Evolutionary conservation across 805 yeast genomes (phyloP).

Genomic region (Candida namnaoensis): DNA sequence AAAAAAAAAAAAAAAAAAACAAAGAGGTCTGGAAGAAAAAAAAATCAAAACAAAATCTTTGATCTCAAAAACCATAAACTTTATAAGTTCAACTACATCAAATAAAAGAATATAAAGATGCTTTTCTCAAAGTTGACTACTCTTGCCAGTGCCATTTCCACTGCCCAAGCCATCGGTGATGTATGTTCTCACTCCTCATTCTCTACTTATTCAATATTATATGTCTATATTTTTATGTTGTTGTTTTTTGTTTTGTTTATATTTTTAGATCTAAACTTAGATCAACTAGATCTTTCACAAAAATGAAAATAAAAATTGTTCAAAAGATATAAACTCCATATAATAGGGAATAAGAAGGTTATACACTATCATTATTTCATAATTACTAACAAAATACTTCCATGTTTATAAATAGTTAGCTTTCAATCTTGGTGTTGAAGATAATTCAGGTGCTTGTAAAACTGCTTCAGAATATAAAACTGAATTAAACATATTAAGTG

Average conservation of each 20-base stretch:
- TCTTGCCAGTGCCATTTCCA: constrained; percentile 38
- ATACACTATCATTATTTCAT: no score
- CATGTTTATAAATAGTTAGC: constrained; percentile 37
- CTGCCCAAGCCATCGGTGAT: constrained; percentile 52
- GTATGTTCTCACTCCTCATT: constrained; percentile 15
- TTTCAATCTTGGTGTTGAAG: constrained; percentile 80
- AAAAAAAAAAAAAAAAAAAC: no score
- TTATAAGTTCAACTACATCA: no score
- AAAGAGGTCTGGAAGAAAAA: no score
- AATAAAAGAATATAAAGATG: no score
- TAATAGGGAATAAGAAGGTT: no score
- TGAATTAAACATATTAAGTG: constrained; percentile 54
- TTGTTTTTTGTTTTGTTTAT: not conserved
- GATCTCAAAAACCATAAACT: no score
- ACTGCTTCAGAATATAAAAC: constrained; percentile 55
- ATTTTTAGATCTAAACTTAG: not conserved
- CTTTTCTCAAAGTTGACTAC: constrained; percentile 16
- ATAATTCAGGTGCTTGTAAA: constrained; percentile 71
- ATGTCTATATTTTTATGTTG: no score
- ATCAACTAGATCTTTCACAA: not conserved
- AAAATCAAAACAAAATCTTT: no score
- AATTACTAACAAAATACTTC: not conserved
- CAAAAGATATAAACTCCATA: not conserved
- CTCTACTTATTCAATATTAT: no score
- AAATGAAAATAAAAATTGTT: no score